Percentiles rank a stretch among this genome's conserved stretches.
phyloP scores from a whole-genome alignment of 148 eudicot species.

The Tetragonia tetragonoides region DNA sequence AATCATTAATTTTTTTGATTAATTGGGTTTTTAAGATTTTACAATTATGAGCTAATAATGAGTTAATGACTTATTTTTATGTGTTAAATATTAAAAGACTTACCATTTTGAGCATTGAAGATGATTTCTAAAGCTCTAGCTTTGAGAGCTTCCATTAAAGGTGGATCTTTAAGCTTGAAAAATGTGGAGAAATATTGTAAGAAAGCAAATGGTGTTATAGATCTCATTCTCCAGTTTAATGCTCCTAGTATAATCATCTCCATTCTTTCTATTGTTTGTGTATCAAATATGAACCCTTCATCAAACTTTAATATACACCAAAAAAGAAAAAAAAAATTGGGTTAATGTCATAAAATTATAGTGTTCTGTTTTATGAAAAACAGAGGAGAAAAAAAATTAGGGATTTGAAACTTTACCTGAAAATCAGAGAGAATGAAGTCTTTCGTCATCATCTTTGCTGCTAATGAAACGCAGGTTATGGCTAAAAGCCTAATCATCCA shows the following conservation, averaged over 20 bases:
- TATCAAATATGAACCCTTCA: constrained; percentile 39
- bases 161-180: constrained; percentile 40
- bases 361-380: too few species aligned
- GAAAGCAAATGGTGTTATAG: constrained; percentile 58
- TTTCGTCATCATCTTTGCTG: constrained; percentile 48
- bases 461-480: constrained; percentile 43
- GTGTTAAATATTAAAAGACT: too few species aligned
- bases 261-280: constrained; percentile 41
- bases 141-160: constrained; percentile 31
- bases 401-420: constrained; percentile 27
- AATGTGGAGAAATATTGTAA: constrained; percentile 38
- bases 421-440: constrained; percentile 33
- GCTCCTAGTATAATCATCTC: constrained; percentile 50
- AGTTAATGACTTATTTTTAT: too few species aligned
- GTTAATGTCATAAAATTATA: neutral
- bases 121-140: constrained; percentile 49
- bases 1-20: too few species aligned
- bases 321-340: neutral
- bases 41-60: too few species aligned
- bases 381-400: too few species aligned
- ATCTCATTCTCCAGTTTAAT: constrained; percentile 61
- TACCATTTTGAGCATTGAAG: constrained; percentile 52
- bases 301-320: neutral
- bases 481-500: constrained; percentile 49
- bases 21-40: too few species aligned